Evolutionary conservation across 306 rosid genomes (phyloP), one percentile per base, ranked within the genome.

Genomic region (Luffa aegyptiaca): DNA sequence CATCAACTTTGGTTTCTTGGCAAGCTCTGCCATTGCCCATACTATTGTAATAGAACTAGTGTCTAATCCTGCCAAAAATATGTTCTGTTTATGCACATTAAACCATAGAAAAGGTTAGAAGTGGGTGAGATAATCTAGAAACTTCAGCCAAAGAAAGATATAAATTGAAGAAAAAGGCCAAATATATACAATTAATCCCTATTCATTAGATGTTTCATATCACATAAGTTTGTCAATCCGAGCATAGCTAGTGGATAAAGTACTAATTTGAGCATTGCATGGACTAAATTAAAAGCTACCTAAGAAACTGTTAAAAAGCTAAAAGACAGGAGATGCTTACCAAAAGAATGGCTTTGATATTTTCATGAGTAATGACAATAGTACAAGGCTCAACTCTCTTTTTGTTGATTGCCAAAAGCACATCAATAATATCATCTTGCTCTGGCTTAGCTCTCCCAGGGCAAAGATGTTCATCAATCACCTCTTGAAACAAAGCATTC

Each of bases 1-100:
- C 86, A 84, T 87, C 52, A 49, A 8, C 20, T 33, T 31, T 5
- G 89, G 88, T 1, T 82, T 80, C 70, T 75, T 88, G 8, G 49
- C 20, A 2, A 86, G 82, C 77, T 88, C 88, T 31, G 84, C 62
- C 87, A 86, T 74, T 48, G 79, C 78, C 90, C 91, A 90, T 1
- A 71, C 21, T 64, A 85, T 37, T 51, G 86, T 85, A n/a, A 76
- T 68, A 5, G 86, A 37, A 18, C 83, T 31, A 7, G 86, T 81
- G 77, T 84, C 81, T 0, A 84, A 61, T 49, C 89, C 90, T 0
- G 71, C 90, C 55, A 84, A 36, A 69, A 88, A 86, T 3, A 84
- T 36, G 31, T 87, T 82, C 90, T 84, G 55, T 63, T 35, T 20
- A 58, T 18, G 33, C 35, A 68, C 26, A 41, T n/a, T 4, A 10